A percentile compares a stretch with the other conserved stretches of the same genome.
phyloP scores from a whole-genome alignment of 352 stramenopile species.

The Peronospora tabacina region DNA sequence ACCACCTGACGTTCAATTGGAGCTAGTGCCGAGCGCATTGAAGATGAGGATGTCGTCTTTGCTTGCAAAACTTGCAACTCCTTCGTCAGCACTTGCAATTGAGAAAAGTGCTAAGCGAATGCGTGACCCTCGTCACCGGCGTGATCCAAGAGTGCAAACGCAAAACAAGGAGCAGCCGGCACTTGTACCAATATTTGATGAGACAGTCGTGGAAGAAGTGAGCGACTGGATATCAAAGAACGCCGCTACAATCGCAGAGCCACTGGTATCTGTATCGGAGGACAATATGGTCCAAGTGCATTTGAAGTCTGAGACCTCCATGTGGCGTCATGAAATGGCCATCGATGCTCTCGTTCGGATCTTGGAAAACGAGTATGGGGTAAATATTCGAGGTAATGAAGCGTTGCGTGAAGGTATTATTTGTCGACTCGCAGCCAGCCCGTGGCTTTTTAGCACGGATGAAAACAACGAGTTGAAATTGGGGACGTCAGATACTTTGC shows the following conservation, averaged over 20 bases:
- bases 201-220: constrained; percentile 48
- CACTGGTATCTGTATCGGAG: constrained; percentile 64
- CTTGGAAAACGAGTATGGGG: constrained; percentile 68
- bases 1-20: constrained; percentile 45
- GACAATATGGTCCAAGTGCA: constrained; percentile 73
- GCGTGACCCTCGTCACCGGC: constrained; percentile 51
- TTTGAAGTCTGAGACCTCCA: constrained; percentile 46
- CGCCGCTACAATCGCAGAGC: constrained; percentile 67
- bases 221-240: constrained; percentile 80
- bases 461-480: constrained; percentile 27
- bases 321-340: constrained; percentile 73
- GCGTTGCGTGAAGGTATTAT: constrained; percentile 54
- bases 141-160: constrained; percentile 33
- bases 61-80: constrained; percentile 54
- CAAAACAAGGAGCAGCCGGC: constrained; percentile 39
- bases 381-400: constrained; percentile 56
- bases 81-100: constrained; percentile 69
- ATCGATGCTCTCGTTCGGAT: constrained; percentile 56
- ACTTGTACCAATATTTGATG: constrained; percentile 65
- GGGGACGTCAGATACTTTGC: constrained; percentile 6
- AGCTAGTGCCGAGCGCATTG: constrained; percentile 63
- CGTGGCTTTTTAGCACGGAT: constrained; percentile 49
- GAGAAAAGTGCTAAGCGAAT: constrained; percentile 60
- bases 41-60: constrained; percentile 59
- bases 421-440: constrained; percentile 55